Evolutionary conservation across 1,284 basidiomycete species (phyloP).

Genomic region (Cutaneotrichosporon dermatis): DNA sequence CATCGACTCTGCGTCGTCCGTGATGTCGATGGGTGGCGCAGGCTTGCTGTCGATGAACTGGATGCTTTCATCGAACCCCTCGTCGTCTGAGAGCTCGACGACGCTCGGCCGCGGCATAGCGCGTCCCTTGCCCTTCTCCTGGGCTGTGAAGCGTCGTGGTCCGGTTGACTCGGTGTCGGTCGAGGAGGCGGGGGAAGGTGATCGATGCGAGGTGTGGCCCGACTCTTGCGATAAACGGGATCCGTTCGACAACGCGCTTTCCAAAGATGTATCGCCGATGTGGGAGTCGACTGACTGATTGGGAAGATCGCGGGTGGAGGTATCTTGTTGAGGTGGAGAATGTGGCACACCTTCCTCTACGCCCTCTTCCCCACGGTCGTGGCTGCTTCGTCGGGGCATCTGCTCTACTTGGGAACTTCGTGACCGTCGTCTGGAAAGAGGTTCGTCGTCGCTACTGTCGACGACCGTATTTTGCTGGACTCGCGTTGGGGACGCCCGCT

Average conservation of each 20-base stretch:
- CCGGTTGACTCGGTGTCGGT: neutral
- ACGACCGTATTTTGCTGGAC: neutral
- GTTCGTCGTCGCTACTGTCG: slow-evolving; percentile 7
- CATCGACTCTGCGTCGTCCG: neutral
- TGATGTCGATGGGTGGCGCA: neutral
- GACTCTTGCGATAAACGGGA: no score
- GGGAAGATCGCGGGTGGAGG: no score
- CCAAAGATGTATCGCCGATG: neutral
- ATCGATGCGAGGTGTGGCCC: neutral
- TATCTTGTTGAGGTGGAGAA: no score
- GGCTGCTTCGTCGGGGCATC: neutral
- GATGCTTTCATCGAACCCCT: slow-evolving; percentile 12
- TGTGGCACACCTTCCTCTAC: neutral
- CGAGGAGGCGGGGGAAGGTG: neutral
- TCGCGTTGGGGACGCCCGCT: no score
- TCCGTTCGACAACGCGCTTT: no score
- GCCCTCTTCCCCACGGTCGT: no score
- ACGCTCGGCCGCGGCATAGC: slow-evolving; percentile 3
- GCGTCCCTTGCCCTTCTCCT: slow-evolving; percentile 26
- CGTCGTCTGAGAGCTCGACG: slow-evolving; percentile 10
- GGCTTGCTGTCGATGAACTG: slow-evolving; percentile 9
- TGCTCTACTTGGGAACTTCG: neutral
- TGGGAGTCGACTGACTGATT: no score
- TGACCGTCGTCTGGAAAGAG: neutral
- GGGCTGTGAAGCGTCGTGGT: slow-evolving; percentile 21